Conservation (phyloP, 768 basidiomycete species). For the Xerocomellus chrysenteron region DNA sequence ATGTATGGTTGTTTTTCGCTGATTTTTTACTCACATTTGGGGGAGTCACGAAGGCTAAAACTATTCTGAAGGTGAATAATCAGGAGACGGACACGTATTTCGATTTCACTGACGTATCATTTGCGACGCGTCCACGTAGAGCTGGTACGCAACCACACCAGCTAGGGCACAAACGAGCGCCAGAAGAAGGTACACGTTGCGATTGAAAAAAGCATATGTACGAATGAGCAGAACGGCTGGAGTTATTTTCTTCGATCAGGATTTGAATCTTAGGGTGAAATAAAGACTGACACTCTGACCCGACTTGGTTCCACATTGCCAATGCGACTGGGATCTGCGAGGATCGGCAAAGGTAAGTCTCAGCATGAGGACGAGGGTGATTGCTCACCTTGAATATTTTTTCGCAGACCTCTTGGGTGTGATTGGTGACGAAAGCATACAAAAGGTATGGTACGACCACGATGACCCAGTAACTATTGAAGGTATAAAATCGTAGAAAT, state of each 20-base stretch:
- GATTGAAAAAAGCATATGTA: constrained; percentile 84
- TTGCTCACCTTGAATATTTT: constrained; percentile 62
- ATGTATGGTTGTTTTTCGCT: not conserved
- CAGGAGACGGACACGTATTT: not conserved
- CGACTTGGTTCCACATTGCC: constrained; percentile 87
- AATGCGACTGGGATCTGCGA: constrained; percentile 73
- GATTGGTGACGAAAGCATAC: constrained; percentile 73
- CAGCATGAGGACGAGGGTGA: not conserved
- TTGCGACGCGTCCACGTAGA: constrained; percentile 75
- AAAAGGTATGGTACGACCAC: constrained; percentile 75
- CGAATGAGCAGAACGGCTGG: constrained; percentile 77
- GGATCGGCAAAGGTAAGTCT: not conserved
- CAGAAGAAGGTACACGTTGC: constrained; percentile 64
- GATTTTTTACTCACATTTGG: constrained; percentile 47
- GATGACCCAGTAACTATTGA: constrained; percentile 72
- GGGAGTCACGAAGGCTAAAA: constrained; percentile 63
- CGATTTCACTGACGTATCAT: constrained; percentile 59
- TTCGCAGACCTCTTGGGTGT: constrained; percentile 60
- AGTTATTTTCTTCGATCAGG: constrained; percentile 10
- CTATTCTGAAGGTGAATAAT: constrained; percentile 34
- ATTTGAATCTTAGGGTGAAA: not conserved
- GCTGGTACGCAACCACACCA: constrained; percentile 77
- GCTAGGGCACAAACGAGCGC: constrained; percentile 64
- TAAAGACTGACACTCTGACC: constrained; percentile 61
- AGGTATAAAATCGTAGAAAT: constrained; percentile 1